Evolutionary conservation across 768 basidiomycete genomes (phyloP), one percentile per base, ranked within the genome.

Genomic region (Tremella yokohamensis): DNA sequence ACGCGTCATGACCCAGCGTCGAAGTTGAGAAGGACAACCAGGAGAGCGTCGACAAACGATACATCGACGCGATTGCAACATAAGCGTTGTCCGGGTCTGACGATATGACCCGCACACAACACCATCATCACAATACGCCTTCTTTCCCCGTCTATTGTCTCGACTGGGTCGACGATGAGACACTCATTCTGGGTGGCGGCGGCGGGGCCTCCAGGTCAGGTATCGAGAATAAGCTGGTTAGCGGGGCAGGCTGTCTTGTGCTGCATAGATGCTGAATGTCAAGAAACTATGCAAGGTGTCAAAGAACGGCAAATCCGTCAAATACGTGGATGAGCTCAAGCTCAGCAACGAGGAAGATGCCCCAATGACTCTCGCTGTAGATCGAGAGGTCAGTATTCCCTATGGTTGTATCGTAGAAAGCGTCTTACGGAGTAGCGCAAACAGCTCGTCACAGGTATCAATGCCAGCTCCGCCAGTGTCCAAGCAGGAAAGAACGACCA

Each of bases 331-430:
- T 64, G 90, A 96, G 74, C 80, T 85, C 49, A 84, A 89, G 67
- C 81, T 99, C 12, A 86, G 83, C 54, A 82, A 76, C 26, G 87
- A 85, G 37, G 93, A 93, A 73, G 96, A 98, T 77, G 88, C 88
- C 3, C 93, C 96, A n/a, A 97, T 92, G 90, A 94, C 91, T 73
- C 86, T 97, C 81, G 85, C 87, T 16, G 82, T 84, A 12, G 78
- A 87, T 71, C 76, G 79, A 8, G 75, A 84, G 78, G 89, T 87
- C 75, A 60, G 77, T 78, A 74, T 49, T 79, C 44, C 25, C 38
- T 44, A 42, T 13, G 18, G 8, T 37, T 48, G 48, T 40, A 7
- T 20, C 8, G 24, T 7, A 18, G 9, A 26, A 2, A n/a, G 47
- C 61, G 58, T 57, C 62, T 24, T 2, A 45, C 19, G n/a, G 42